These are phyloP conservation scores for Cryptococcus deneoformans DNA, from an alignment of 1,284 basidiomycete species.

Conservation along the genomic window DNA sequence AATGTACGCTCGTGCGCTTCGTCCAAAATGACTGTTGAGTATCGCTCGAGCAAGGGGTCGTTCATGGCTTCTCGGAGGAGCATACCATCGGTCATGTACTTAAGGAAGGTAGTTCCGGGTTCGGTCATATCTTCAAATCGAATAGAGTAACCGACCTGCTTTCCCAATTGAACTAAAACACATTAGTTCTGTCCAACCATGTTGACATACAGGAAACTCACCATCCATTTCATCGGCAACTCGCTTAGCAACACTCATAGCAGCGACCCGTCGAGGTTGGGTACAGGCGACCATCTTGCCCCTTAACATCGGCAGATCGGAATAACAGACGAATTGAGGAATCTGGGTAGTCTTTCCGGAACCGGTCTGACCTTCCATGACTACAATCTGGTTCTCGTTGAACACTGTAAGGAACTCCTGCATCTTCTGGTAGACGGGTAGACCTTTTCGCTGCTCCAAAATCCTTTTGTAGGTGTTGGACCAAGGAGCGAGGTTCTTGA, in stretches of 20 bases:
- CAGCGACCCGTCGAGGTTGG: conserved; percentile 93
- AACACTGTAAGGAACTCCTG: conserved; percentile 85
- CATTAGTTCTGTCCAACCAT: not conserved
- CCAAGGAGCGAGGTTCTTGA: conserved; percentile 70
- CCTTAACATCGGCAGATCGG: conserved; percentile 83
- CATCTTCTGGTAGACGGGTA: conserved; percentile 94
- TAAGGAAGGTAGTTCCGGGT: conserved; percentile 83
- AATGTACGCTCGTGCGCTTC: conserved; percentile 98
- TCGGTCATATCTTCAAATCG: conserved; percentile 99
- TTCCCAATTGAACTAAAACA: conserved; percentile 73
- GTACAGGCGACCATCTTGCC: conserved; percentile 93
- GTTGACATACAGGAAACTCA: conserved; percentile 49
- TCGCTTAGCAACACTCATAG: conserved; percentile 97
- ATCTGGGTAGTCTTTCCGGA: conserved; percentile 99
- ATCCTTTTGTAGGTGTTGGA: conserved; percentile 83
- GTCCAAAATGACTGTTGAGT: conserved; percentile 97
- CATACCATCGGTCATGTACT: conserved; percentile 99
- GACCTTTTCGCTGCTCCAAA: conserved; percentile 73
- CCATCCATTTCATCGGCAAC: conserved; percentile 99
- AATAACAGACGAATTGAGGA: conserved; percentile 93
- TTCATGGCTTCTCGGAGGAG: conserved; percentile 96
- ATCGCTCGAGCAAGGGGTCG: conserved; percentile 81
- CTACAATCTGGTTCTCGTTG: conserved; percentile 79
- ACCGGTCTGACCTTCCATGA: conserved; percentile 98
- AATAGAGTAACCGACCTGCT: conserved; percentile 96